Base-by-base conservation (phyloP, 176 grass and related monocot species). In the Calamus simplicifolius region DNA sequence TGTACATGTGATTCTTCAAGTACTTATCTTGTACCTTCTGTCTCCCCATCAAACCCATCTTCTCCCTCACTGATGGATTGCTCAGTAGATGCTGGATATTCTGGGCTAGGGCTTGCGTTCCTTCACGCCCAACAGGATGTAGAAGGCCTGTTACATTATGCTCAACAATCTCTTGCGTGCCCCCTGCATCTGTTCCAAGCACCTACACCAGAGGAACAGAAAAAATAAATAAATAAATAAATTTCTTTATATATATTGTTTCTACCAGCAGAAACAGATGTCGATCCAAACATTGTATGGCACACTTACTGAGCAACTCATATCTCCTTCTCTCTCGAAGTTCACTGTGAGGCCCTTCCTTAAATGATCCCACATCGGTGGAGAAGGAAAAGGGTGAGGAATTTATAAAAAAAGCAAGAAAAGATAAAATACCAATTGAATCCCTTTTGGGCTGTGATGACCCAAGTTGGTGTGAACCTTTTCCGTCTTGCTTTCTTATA, bases 101-200 rank as follows among this genome's bases (percentile, higher is more conserved):
- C 35, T 69, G 67, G 54, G 69, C 74, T 19, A 83, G 69, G 7
- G 27, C 50, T 69, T 64, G 19, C 21, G 54, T 55, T 52, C 69
- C 74, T 68, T 78, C 35, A 19, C 58, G 31, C 50, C 80, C 80
- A 6, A 78, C 38, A 0, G 80, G 62, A 61, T 83, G 80, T 5
- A 83, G 69, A 73, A 83, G 74, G 29, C 80, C 68, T 6, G 75
- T 78, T 6, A 82, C 67, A 30, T 56, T 58, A 18, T 83, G 54
- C 23, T 78, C 26, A 1, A 77, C 69, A 28, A 83, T 83, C 69
- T 83, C 80, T 56, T 13, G 50, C 0, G 80, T 83, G 7, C 73
- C 80, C 58, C 80, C 80, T 35, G 80, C 80, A 54, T 83, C 58
- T 57, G 80, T 83, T 69, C 80, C 80, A 28, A 78, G 61, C 17